phyloP scores from a whole-genome alignment of 2,329 filamentous ascomycete genomes.

The Verticillium klebahnii region DNA sequence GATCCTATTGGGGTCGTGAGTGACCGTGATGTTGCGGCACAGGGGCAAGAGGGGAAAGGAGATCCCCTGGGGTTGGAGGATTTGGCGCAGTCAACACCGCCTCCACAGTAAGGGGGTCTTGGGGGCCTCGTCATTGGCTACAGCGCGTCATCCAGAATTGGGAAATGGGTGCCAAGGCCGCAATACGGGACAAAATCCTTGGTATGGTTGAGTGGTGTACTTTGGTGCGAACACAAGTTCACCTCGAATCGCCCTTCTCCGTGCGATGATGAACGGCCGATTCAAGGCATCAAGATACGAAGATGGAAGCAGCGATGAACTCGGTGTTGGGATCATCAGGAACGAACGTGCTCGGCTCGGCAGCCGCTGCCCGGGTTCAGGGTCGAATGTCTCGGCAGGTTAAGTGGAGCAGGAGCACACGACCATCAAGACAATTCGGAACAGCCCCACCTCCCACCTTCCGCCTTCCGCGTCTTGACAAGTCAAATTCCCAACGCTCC shows the following conservation, averaged over 20 bases:
- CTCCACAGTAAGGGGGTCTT: too few relatives aligned
- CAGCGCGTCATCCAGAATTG: too few relatives aligned
- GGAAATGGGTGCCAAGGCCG: too few relatives aligned
- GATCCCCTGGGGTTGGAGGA: too few relatives aligned
- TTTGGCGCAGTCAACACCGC: too few relatives aligned
- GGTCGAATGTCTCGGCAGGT: neutral
- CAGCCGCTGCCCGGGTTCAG: neutral
- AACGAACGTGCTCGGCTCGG: neutral
- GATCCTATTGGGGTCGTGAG: too few relatives aligned
- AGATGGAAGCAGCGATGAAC: neutral
- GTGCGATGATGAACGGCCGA: neutral
- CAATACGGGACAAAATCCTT: too few relatives aligned
- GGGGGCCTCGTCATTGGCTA: too few relatives aligned
- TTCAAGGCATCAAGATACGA: neutral
- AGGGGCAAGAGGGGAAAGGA: too few relatives aligned
- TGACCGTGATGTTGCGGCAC: too few relatives aligned
- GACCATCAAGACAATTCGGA: neutral
- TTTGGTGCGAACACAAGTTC: neutral
- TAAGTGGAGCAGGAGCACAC: neutral
- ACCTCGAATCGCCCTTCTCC: neutral
- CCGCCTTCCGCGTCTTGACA: neutral
- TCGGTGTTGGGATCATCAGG: neutral
- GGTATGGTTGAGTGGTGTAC: neutral
- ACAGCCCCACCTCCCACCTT: neutral
- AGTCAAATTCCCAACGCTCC: neutral